Evolutionary conservation across 2,329 filamentous ascomycete species (phyloP), one percentile per base, ranked within the genome.

Genomic region (Fusarium nematophilum): DNA sequence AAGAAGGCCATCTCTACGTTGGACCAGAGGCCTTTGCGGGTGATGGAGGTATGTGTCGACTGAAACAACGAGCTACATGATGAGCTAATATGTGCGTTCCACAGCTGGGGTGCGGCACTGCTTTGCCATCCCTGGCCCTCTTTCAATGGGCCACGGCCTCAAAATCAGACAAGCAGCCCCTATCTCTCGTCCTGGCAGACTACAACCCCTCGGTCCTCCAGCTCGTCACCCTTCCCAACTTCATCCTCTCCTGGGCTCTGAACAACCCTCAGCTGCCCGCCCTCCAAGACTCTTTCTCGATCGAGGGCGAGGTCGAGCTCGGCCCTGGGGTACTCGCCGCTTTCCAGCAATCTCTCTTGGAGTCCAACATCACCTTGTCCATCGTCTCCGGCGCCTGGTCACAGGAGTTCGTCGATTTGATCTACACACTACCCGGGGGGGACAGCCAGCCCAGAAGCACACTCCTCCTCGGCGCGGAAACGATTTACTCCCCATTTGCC

Each of bases 371-470:
- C 26, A 78, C 75, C 0, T 71, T 94, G 1, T 85, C 79, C 7
- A 88, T 94, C 67, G 75, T 93, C 46, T 93, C 91, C 0, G 91
- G 91, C 0, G 89, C 86, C 1, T 95, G 91, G 91, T 87, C 86
- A 1, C 76, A 82, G 0, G 82, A 81, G 40, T 88, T 94, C 54
- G 80, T 90, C 5, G 72, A 81, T 2, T 75, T 92, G 1, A 74
- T 93, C 7, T 82, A 82, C 65, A 61, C 65, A 25, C 42, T 68
- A 31, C 54, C 64, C 6, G 40, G 52, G 2, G 50, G 56, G 8
- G 33, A 52, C 15, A 29, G 34, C 17, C 54, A 57, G 9, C 53
- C 54, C 15, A 52, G 48, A 18, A 57, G 51, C 23, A 83, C 81
- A 11, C 74, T 90, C 3, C 77, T 93, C 5, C 76, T 95, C 2